A percentile compares a stretch with the other conserved stretches of the same genome.
Conservation (phyloP, 768 basidiomycete genomes). For the Flagelloscypha sp. region DNA sequence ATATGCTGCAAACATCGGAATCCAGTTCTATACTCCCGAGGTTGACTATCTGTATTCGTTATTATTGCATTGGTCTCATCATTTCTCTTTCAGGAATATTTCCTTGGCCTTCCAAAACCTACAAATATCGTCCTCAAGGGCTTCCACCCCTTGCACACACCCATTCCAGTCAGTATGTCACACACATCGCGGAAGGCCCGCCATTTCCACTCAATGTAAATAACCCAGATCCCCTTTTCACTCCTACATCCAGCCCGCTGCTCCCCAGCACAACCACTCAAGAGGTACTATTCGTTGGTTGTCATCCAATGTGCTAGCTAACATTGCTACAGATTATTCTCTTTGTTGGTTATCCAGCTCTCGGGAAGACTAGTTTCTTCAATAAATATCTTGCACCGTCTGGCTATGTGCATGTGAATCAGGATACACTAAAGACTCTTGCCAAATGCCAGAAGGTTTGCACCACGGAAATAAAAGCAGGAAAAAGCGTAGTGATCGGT, state of each 20-base stretch:
- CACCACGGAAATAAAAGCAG: slow-evolving; percentile 41
- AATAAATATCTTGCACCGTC: slow-evolving; percentile 53
- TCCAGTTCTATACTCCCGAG: slow-evolving; percentile 81
- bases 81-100: slow-evolving; percentile 56
- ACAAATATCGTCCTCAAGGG: slow-evolving; percentile 48
- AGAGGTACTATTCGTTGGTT: slow-evolving; percentile 44
- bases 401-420: slow-evolving; percentile 80
- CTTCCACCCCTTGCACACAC: slow-evolving; percentile 59
- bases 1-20: slow-evolving; percentile 68
- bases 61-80: not conserved
- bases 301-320: too few relatives aligned
- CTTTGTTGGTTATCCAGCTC: slow-evolving; percentile 45
- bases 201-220: slow-evolving; percentile 4
- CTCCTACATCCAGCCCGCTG: slow-evolving; percentile 42
- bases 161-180: slow-evolving; percentile 23
- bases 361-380: slow-evolving; percentile 83
- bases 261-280: slow-evolving; percentile 28
- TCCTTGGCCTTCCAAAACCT: slow-evolving; percentile 44
- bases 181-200: slow-evolving; percentile 13
- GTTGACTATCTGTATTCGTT: slow-evolving; percentile 26
- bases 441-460: slow-evolving; percentile 66
- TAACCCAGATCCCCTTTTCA: slow-evolving; percentile 37
- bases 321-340: too few relatives aligned
- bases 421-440: slow-evolving; percentile 71
- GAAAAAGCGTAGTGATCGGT: slow-evolving; percentile 75